Conservation (phyloP, 257 asterid species). For the Solanum chilense region DNA sequence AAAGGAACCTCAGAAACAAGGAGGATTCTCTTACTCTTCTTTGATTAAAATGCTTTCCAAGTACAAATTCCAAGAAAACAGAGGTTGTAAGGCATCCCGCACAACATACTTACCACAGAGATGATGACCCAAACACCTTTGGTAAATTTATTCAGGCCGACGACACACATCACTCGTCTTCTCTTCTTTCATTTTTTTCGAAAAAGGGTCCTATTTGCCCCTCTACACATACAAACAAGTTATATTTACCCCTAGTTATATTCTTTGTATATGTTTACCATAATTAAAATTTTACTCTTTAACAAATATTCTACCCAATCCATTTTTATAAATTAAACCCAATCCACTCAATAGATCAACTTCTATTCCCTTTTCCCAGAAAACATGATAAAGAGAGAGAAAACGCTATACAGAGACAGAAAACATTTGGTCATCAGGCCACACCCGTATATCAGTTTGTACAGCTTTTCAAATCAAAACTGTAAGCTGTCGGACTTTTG, state of each 20-base stretch:
- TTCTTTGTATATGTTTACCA: neutral
- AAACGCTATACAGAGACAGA: neutral
- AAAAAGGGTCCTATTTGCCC: neutral
- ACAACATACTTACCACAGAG: neutral
- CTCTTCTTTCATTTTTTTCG: neutral
- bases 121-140: neutral
- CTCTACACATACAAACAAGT: neutral
- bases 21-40: neutral
- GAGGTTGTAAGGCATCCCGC: neutral
- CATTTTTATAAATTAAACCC: neutral
- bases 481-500: neutral
- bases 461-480: neutral
- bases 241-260: neutral
- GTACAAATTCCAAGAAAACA: neutral
- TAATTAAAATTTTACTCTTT: neutral
- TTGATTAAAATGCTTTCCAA: neutral
- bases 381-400: neutral
- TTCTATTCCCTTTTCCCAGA: neutral
- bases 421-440: neutral
- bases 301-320: neutral
- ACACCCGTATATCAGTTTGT: neutral
- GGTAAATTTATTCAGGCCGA: neutral
- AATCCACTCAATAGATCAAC: neutral
- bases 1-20: neutral
- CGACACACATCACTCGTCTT: neutral